Percentiles rank a stretch among this genome's conserved stretches.
Evolutionary conservation across 164 flowering plant species (phyloP).

Genomic region (Vitis rupestris): DNA sequence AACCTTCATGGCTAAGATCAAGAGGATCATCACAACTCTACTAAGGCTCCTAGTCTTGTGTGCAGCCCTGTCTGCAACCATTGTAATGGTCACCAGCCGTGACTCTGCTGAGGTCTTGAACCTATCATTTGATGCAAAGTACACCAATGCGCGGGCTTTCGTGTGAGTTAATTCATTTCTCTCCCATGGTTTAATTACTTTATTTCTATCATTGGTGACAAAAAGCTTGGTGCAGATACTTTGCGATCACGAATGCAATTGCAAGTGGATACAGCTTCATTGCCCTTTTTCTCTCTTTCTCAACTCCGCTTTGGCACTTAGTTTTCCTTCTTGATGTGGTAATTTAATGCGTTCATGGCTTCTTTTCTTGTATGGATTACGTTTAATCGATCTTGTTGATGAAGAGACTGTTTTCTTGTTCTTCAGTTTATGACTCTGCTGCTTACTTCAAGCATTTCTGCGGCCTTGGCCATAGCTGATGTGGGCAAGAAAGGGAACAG

Average conservation of each 20-base stretch:
- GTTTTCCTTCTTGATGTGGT: constrained; percentile 61
- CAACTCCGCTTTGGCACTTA: constrained; percentile 35
- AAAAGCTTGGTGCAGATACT: constrained; percentile 43
- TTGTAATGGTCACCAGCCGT: constrained; percentile 60
- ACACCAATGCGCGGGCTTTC: constrained; percentile 49
- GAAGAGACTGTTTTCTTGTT: not conserved
- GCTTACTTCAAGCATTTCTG: constrained; percentile 60
- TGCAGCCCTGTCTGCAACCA: constrained; percentile 46
- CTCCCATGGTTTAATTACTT: not conserved
- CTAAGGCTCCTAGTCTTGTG: constrained; percentile 64
- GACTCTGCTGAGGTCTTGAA: constrained; percentile 36
- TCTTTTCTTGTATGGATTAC: not conserved
- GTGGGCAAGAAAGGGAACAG: constrained; percentile 75
- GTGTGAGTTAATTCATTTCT: constrained; percentile 35
- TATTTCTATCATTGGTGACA: not conserved
- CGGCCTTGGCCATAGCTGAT: constrained; percentile 61
- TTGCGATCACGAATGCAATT: constrained; percentile 54
- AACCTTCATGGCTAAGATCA: constrained; percentile 8
- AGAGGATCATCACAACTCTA: constrained; percentile 21
- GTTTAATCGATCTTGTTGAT: no score
- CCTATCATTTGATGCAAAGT: constrained; percentile 53
- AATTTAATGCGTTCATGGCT: constrained; percentile 2
- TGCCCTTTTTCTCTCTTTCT: constrained; percentile 43
- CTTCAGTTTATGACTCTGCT: constrained; percentile 46
- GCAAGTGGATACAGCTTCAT: constrained; percentile 47